Evolutionary conservation across 441 rosid genomes (phyloP).

Genomic region (Biscutella laevigata): DNA sequence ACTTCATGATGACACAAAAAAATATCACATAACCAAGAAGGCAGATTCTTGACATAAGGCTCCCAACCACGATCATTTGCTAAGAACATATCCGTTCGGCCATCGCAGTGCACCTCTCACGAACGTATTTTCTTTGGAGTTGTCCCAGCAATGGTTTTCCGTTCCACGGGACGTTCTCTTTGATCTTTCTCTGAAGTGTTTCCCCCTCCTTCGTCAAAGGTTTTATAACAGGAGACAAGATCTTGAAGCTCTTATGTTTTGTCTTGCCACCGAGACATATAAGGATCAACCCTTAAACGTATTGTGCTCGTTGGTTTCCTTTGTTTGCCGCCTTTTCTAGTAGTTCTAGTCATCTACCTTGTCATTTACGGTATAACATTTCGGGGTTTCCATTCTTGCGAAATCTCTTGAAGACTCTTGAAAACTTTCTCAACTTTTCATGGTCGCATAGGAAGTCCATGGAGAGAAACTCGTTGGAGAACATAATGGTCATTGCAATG

Average conservation of each 20-base stretch:
- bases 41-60: not conserved
- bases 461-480: constrained; percentile 6
- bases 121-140: not conserved
- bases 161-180: not conserved
- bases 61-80: not conserved
- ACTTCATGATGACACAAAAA: constrained; percentile 12
- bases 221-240: constrained; percentile 5
- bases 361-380: constrained; percentile 11
- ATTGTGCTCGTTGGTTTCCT: constrained; percentile 11
- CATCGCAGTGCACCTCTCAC: constrained; percentile 14
- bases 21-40: constrained; percentile 2
- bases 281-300: constrained; percentile 18
- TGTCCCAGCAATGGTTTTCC: not conserved
- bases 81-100: not conserved
- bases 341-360: not conserved
- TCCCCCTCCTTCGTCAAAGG: not conserved
- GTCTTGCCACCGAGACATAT: constrained; percentile 13
- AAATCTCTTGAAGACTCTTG: not conserved
- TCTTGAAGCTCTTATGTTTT: constrained; percentile 15
- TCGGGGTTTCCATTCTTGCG: constrained; percentile 4
- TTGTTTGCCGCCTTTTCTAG: constrained; percentile 9
- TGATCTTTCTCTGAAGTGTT: not conserved
- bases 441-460: not conserved
- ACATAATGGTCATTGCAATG: not conserved
- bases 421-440: not conserved